Percentiles rank a stretch among this genome's conserved stretches.
Conservation (phyloP, 2,329 filamentous ascomycete genomes). For the Chaetoscypha palmicola region DNA sequence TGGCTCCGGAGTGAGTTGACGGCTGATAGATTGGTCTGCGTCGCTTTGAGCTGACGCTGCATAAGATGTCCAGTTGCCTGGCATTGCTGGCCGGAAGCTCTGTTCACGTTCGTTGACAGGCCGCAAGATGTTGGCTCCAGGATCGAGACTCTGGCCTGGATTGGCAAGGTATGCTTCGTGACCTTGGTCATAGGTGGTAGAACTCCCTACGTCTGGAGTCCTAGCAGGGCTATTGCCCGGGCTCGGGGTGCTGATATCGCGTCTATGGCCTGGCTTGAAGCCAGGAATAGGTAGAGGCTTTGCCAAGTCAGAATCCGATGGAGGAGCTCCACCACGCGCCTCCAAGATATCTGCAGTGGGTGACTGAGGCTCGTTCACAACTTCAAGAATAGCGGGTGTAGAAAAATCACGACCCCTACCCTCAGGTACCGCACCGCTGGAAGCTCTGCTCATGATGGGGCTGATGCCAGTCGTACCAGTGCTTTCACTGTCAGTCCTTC, state of each 20-base stretch:
- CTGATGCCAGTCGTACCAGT: constrained; percentile 45
- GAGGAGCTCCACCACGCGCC: background rate
- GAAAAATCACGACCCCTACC: constrained; percentile 30
- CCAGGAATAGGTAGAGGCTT: constrained; percentile 21
- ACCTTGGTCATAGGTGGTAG: constrained; percentile 35
- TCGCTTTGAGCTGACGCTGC: constrained; percentile 20
- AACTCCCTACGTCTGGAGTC: constrained; percentile 43
- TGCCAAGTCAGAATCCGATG: constrained; percentile 9
- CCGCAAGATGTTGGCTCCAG: constrained; percentile 10
- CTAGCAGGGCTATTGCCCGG: constrained; percentile 55
- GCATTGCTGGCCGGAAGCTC: constrained; percentile 28
- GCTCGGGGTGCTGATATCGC: constrained; percentile 51
- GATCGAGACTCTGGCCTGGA: constrained; percentile 7
- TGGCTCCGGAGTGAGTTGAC: constrained; percentile 6
- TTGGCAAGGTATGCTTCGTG: constrained; percentile 39
- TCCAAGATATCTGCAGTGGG: constrained; percentile 8
- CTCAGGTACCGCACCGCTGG: constrained; percentile 35
- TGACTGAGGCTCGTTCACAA: constrained; percentile 32
- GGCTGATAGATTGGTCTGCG: constrained; percentile 6
- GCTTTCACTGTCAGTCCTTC: constrained; percentile 54
- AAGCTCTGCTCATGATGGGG: constrained; percentile 54
- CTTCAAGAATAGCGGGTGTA: constrained; percentile 50
- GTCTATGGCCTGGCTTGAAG: constrained; percentile 47
- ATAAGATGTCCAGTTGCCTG: constrained; percentile 30
- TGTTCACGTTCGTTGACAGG: constrained; percentile 21